These are phyloP conservation scores for Mucor circinelloides DNA, from an alignment of 371 early-diverging fungal species.

Conservation along the genomic window DNA sequence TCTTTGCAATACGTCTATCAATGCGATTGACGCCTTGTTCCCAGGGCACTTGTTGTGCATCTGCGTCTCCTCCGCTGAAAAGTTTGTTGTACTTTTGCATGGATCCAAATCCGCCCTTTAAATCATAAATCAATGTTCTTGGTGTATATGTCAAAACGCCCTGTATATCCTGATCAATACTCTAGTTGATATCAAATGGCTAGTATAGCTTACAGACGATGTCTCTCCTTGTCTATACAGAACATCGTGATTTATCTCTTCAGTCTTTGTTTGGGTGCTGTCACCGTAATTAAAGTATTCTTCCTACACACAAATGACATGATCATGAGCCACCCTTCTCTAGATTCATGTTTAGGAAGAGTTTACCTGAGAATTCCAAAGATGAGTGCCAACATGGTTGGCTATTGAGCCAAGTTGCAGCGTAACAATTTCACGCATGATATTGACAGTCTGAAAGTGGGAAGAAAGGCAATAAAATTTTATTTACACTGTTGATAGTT, in stretches of 20 bases:
- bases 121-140: slow-evolving; percentile 75
- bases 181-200: not conserved
- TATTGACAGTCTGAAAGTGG: not conserved
- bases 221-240: slow-evolving; percentile 57
- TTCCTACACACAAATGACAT: slow-evolving; percentile 31
- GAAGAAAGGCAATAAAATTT: slow-evolving; percentile 1
- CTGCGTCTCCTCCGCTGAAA: slow-evolving; percentile 33
- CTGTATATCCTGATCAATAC: slow-evolving; percentile 25
- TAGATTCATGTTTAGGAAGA: not conserved
- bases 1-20: slow-evolving; percentile 42
- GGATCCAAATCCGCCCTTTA: slow-evolving; percentile 77
- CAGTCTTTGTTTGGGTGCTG: slow-evolving; percentile 15
- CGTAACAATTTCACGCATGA: slow-evolving; percentile 85
- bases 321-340: not conserved
- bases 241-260: slow-evolving; percentile 58
- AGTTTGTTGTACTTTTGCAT: slow-evolving; percentile 67
- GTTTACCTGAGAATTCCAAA: slow-evolving; percentile 89
- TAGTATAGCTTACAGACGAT: slow-evolving; percentile 27
- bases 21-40: slow-evolving; percentile 49
- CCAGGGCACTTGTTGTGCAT: slow-evolving; percentile 34
- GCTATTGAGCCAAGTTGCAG: slow-evolving; percentile 85
- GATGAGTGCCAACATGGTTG: slow-evolving; percentile 89
- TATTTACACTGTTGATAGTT: not conserved
- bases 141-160: slow-evolving; percentile 77
- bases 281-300: slow-evolving; percentile 47